Evolutionary conservation across 495 filamentous ascomycete species (phyloP).

Genomic region (Beverwykella pulmonaria): DNA sequence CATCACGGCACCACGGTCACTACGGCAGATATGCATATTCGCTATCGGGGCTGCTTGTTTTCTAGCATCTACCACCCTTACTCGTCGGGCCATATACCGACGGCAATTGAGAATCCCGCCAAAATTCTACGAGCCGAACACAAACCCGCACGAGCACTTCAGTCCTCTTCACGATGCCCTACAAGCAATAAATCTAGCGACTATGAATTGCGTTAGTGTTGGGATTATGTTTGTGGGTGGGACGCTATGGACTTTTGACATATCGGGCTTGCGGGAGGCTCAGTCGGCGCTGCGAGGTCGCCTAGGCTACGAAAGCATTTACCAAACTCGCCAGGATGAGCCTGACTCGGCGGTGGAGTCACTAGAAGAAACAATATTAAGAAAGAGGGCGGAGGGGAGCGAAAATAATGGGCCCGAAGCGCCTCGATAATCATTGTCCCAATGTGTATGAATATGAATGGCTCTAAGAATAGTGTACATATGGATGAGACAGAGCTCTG

Average conservation of each 20-base stretch:
- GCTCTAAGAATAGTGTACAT: slow-evolving; percentile 36
- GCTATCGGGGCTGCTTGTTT: slow-evolving; percentile 74
- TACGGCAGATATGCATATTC: slow-evolving; percentile 62
- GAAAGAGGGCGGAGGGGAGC: slow-evolving; percentile 45
- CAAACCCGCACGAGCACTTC: slow-evolving; percentile 38
- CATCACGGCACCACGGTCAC: slow-evolving; percentile 49
- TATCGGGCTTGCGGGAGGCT: slow-evolving; percentile 71
- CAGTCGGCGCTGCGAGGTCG: slow-evolving; percentile 56
- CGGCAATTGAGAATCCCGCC: slow-evolving; percentile 60
- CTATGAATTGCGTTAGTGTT: slow-evolving; percentile 73
- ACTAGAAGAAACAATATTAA: slow-evolving; percentile 63
- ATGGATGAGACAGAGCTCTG: neutral
- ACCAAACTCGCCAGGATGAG: slow-evolving; percentile 56
- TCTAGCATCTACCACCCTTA: slow-evolving; percentile 66
- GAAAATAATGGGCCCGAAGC: slow-evolving; percentile 16
- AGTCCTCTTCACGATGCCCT: slow-evolving; percentile 66
- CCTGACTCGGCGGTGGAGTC: slow-evolving; percentile 68
- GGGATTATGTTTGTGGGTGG: slow-evolving; percentile 70
- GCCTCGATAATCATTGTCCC: slow-evolving; percentile 24
- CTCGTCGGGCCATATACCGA: slow-evolving; percentile 64
- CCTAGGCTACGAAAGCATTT: slow-evolving; percentile 51
- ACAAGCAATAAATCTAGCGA: slow-evolving; percentile 81
- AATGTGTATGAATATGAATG: slow-evolving; percentile 31
- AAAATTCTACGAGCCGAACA: slow-evolving; percentile 63
- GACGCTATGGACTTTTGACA: slow-evolving; percentile 68